phyloP scores from a whole-genome alignment of 2,329 filamentous ascomycete species.

The Trichoderma asperellum region DNA sequence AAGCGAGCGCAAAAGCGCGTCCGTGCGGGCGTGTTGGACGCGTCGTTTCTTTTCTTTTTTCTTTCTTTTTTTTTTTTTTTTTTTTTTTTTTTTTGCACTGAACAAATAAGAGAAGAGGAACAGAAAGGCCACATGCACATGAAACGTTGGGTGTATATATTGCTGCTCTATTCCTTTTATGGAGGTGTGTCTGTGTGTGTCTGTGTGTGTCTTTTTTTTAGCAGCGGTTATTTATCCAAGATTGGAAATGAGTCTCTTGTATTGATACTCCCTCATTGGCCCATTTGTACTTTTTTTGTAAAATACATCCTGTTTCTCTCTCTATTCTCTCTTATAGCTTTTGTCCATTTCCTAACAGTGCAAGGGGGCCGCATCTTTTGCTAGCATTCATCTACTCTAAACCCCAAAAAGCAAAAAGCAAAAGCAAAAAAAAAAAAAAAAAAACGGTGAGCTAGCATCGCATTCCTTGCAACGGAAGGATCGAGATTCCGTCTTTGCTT shows the following conservation, averaged over 20 bases:
- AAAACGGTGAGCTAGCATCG: background rate
- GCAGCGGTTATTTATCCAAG: background rate
- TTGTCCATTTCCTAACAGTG: background rate
- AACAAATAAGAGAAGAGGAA: background rate
- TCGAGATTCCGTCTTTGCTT: background rate
- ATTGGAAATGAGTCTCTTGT: background rate
- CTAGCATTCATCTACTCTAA: background rate
- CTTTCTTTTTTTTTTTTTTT: background rate
- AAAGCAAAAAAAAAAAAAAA: background rate
- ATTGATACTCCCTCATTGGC: background rate
- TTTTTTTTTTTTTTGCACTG: background rate
- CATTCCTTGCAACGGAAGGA: background rate
- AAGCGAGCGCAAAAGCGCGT: background rate
- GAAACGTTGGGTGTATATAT: background rate
- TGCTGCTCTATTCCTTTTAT: background rate
- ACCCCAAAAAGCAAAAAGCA: background rate
- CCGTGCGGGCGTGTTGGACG: background rate
- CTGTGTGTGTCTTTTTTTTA: background rate
- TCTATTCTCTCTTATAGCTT: background rate
- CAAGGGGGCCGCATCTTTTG: background rate
- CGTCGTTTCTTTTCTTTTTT: background rate
- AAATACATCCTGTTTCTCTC: background rate
- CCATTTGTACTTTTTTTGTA: background rate
- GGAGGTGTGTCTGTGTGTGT: background rate
- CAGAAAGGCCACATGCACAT: background rate